Conservation (phyloP, 768 basidiomycete genomes). For the Podaxis sp. region DNA sequence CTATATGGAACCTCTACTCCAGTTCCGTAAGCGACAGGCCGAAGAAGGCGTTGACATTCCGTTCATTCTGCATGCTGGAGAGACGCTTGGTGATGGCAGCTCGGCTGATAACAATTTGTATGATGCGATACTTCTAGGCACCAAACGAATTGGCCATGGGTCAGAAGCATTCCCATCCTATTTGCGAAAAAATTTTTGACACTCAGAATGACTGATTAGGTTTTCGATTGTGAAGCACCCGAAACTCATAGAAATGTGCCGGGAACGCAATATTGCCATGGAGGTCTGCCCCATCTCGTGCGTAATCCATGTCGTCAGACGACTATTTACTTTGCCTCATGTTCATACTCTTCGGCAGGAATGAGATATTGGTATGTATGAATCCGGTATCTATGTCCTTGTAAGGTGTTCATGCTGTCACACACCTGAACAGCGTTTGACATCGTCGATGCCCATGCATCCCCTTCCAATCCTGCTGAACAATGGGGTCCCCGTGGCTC, state of each 20-base stretch:
- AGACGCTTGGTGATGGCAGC: constrained; percentile 76
- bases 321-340: background rate
- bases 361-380: constrained; percentile 63
- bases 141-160: constrained; percentile 84
- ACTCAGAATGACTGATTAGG: constrained; percentile 27
- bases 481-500: constrained; percentile 67
- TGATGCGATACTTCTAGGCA: constrained; percentile 75
- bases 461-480: constrained; percentile 71
- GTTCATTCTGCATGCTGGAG: constrained; percentile 79
- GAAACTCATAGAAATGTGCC: background rate
- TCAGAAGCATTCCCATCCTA: constrained; percentile 22
- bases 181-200: background rate
- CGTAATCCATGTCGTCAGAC: constrained; percentile 22
- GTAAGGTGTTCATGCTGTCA: background rate
- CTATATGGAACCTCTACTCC: constrained; percentile 59
- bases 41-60: constrained; percentile 64
- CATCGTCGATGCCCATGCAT: constrained; percentile 79
- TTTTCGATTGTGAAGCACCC: constrained; percentile 56
- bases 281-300: constrained; percentile 52
- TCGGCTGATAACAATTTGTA: constrained; percentile 70
- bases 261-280: background rate
- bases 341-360: constrained; percentile 36
- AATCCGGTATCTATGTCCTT: background rate
- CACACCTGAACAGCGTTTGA: constrained; percentile 51
- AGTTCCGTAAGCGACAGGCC: constrained; percentile 55